Percentiles rank a stretch among this genome's conserved stretches.
phyloP scores from a whole-genome alignment of 2,329 filamentous ascomycete genomes.

The Myriangium duriaei region DNA sequence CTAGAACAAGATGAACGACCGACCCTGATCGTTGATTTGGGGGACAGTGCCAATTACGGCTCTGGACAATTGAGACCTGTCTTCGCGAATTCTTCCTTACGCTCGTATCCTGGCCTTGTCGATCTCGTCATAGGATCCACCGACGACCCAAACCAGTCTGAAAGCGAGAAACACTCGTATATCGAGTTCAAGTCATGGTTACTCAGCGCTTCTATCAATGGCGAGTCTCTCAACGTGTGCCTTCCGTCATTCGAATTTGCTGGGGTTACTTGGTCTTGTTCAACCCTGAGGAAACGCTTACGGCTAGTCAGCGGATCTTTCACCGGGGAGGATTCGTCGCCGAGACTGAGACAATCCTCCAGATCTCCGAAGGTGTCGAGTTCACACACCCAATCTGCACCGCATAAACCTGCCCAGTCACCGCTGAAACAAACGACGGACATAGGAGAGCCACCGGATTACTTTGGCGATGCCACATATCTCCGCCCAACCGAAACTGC shows the following conservation, averaged over 20 bases:
- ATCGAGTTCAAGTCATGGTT: conserved; percentile 59
- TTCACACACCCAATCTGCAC: conserved; percentile 3
- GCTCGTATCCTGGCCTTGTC: conserved; percentile 42
- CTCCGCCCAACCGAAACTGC: conserved; percentile 4
- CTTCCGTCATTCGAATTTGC: conserved; percentile 48
- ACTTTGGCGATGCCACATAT: conserved; percentile 27
- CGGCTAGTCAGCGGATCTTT: conserved; percentile 51
- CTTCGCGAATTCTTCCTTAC: conserved; percentile 57
- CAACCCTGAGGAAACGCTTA: conserved; percentile 54
- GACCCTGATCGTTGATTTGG: conserved; percentile 61
- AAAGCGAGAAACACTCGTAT: conserved; percentile 36
- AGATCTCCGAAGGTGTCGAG: conserved; percentile 11
- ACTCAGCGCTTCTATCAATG: conserved; percentile 41
- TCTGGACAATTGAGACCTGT: conserved; percentile 47
- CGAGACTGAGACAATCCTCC: conserved; percentile 6
- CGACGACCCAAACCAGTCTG: conserved; percentile 24
- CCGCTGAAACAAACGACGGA: neutral
- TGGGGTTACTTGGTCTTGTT: conserved; percentile 56
- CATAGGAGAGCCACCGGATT: conserved; percentile 26
- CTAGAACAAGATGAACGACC: conserved; percentile 66
- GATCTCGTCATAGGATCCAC: conserved; percentile 41
- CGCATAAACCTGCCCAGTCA: neutral
- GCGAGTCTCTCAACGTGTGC: conserved; percentile 41
- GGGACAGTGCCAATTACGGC: conserved; percentile 42
- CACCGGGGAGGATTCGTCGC: conserved; percentile 16